Percentiles rank a stretch among this genome's conserved stretches.
Evolutionary conservation across 1,284 basidiomycete species (phyloP).

Genomic region (Cronartium quercuum): DNA sequence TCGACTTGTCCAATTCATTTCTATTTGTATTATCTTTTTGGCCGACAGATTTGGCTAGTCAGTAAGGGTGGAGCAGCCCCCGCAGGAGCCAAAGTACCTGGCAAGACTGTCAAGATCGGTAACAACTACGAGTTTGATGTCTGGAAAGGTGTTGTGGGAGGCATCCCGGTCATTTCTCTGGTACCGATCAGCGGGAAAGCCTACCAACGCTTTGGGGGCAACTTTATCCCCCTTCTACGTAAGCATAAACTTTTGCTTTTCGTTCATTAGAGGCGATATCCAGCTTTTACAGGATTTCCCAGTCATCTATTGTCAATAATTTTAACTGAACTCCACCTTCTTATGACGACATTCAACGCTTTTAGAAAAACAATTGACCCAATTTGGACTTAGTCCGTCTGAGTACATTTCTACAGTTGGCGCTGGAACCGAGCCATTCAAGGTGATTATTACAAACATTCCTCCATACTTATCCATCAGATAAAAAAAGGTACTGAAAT

Average conservation of each 20-base stretch:
- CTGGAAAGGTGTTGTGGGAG: not conserved
- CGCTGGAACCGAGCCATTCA: not conserved
- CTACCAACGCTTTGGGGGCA: not conserved
- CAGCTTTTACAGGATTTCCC: no score
- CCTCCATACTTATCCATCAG: no score
- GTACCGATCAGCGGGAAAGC: not conserved
- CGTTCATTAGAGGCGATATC: not conserved
- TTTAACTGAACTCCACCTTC: not conserved
- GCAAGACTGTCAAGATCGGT: not conserved
- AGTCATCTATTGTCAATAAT: no score
- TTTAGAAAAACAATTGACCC: not conserved
- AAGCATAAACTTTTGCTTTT: not conserved
- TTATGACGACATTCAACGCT: not conserved
- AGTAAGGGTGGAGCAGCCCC: not conserved
- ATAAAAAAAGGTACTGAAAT: no score
- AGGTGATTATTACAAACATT: not conserved
- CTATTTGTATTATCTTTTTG: not conserved
- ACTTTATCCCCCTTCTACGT: not conserved
- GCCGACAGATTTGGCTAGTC: not conserved
- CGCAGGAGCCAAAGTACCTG: not conserved
- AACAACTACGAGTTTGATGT: not conserved
- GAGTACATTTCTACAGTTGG: not conserved
- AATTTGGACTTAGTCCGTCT: not conserved
- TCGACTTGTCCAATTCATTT: not conserved
- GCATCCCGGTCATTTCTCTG: not conserved